Base-by-base conservation (phyloP, 1,139 yeast genomes). In the Taphrina pruni region DNA sequence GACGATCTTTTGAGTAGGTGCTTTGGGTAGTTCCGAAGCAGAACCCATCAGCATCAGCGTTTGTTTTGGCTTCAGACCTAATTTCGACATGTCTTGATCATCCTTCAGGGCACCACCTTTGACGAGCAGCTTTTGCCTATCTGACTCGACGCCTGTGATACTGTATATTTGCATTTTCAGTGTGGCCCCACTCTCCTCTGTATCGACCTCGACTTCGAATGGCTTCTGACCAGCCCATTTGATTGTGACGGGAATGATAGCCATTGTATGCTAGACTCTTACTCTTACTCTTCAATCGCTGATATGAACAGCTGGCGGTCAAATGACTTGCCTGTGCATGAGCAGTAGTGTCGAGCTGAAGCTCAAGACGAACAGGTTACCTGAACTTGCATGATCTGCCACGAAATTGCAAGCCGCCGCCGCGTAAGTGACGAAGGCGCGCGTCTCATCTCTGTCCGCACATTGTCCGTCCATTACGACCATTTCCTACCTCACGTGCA, bases 31-130 rank as follows among this genome's bases (percentile, higher is more conserved):
- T 69, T 84, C 87, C 69, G 89, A 94, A 0, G 97, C 95, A 0
- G 97, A 88, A 26, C 99, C 99, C 71, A 94, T 82, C 72, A 95
- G 90, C 97, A 94, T 90, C 46, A 94, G 83, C 21, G 87, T 84
- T 73, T 88, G 90, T 61, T 85, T 85, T 20, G 85, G 81, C 75
- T 88, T 89, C 73, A 92, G 80, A 39, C 83, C 83, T 70, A 89
- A 56, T 21, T 32, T 50, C n/a, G 43, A 56, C 50, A 54, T 50
- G 54, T 60, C 57, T 50, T 62, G 61, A 41, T 62, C 70, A 54
- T 70, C 69, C 36, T 69, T 62, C 46, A 69, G 65, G 14, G 55
- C 51, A 7, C 64, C 62, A 12, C 70, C 69, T 65, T 90, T 93
- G 70, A 91, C 86, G 77, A 95, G 84, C 71, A 92, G 88, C 81